Conservation (phyloP, 2,329 filamentous ascomycete genomes). For the Alternaria brassicicola region DNA sequence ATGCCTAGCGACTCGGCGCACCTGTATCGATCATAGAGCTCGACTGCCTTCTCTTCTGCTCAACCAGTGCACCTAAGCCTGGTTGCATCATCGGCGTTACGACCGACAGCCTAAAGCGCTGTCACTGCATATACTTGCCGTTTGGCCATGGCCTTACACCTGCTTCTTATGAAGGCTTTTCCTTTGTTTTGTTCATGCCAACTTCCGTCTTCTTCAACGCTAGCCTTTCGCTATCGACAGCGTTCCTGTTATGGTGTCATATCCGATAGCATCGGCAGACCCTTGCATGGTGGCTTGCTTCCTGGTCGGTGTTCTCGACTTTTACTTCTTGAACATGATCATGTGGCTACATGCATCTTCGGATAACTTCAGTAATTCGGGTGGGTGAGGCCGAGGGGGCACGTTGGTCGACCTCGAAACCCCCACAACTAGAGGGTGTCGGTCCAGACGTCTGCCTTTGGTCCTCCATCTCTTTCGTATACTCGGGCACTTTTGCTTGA, state of each 20-base stretch:
- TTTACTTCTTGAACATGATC: constrained; percentile 33
- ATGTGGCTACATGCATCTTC: constrained; percentile 35
- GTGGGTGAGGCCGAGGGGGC: constrained; percentile 7
- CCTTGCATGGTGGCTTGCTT: constrained; percentile 16
- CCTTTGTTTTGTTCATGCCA: constrained; percentile 40
- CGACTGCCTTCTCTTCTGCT: constrained; percentile 24
- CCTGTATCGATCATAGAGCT: constrained; percentile 31
- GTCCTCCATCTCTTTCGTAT: constrained; percentile 31
- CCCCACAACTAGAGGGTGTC: background rate
- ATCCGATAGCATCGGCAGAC: constrained; percentile 15
- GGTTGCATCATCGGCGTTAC: constrained; percentile 45
- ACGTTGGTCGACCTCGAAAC: background rate
- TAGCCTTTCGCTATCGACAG: constrained; percentile 21
- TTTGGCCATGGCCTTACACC: constrained; percentile 27
- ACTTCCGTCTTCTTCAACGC: constrained; percentile 23
- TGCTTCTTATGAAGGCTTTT: constrained; percentile 40
- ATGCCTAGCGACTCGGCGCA: constrained; percentile 33
- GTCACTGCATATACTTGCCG: constrained; percentile 28
- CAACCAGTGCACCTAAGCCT: constrained; percentile 31
- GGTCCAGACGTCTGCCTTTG: constrained; percentile 5
- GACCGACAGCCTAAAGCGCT: constrained; percentile 31
- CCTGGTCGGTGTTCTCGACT: constrained; percentile 21
- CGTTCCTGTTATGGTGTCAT: constrained; percentile 2
- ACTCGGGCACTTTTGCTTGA: constrained; percentile 31
- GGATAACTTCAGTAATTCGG: constrained; percentile 35